Percentiles rank a stretch among this genome's conserved stretches.
These are phyloP conservation scores for Pyrus hybrid DNA, from an alignment of 331 rosid species.

Conservation along the genomic window DNA sequence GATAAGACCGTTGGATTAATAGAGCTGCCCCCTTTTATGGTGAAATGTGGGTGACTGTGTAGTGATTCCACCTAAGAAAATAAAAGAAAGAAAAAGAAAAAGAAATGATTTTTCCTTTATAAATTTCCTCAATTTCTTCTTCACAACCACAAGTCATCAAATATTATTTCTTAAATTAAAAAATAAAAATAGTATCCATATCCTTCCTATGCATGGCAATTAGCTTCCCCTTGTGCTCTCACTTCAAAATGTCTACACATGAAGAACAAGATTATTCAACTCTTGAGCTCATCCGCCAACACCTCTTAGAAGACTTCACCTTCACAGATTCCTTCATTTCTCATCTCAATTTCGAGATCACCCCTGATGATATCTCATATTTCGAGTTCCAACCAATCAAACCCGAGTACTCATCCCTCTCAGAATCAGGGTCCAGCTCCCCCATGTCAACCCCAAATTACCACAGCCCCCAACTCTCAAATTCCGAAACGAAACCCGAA, in stretches of 20 bases:
- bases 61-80: neutral
- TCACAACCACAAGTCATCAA: neutral
- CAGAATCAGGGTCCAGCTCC: constrained; percentile 31
- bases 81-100: neutral
- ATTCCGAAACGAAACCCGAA: constrained; percentile 15
- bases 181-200: neutral
- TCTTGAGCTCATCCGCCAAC: constrained; percentile 38
- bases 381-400: constrained; percentile 24
- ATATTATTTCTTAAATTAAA: neutral
- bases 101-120: neutral
- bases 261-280: constrained; percentile 19
- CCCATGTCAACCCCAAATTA: constrained; percentile 11
- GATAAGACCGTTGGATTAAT: neutral
- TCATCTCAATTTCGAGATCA: neutral
- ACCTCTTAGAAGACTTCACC: constrained; percentile 43
- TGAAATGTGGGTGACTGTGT: neutral
- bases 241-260: constrained; percentile 11
- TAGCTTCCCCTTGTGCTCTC: neutral
- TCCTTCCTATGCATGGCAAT: neutral
- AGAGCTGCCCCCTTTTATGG: neutral
- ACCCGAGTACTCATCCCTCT: constrained; percentile 22
- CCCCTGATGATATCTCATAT: neutral
- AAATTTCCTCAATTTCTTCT: neutral
- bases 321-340: constrained; percentile 21
- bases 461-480: neutral